These are phyloP conservation scores for Phytophthora cryptogea DNA, from an alignment of 352 stramenopile species.

Conservation along the genomic window DNA sequence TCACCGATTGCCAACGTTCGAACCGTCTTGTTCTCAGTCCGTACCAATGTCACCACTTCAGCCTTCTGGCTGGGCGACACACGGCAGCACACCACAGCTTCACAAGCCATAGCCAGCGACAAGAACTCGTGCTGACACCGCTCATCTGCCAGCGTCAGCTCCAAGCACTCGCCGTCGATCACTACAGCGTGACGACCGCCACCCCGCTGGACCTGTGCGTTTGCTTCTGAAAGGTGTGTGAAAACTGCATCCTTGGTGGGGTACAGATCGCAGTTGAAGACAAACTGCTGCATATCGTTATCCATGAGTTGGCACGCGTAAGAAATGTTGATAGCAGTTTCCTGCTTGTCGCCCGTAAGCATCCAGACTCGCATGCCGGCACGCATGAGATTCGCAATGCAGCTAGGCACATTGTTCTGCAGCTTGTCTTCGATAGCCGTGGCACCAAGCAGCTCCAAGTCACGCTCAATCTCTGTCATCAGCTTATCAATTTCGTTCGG, in stretches of 20 bases:
- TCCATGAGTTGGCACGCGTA: constrained; percentile 90
- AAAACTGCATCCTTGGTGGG: constrained; percentile 55
- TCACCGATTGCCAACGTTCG: constrained; percentile 92
- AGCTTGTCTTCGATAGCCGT: constrained; percentile 96
- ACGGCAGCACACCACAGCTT: constrained; percentile 82
- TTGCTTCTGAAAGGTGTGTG: constrained; percentile 38
- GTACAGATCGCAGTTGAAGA: constrained; percentile 70
- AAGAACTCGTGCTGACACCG: constrained; percentile 66
- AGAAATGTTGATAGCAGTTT: constrained; percentile 95
- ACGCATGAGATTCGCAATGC: constrained; percentile 84
- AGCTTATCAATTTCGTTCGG: constrained; percentile 73
- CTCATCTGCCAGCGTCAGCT: constrained; percentile 61
- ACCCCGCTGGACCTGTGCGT: constrained; percentile 28
- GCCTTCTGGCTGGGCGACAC: constrained; percentile 87
- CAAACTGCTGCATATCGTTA: constrained; percentile 83
- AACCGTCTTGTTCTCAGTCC: constrained; percentile 47
- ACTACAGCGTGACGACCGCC: constrained; percentile 59
- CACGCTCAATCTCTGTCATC: constrained; percentile 79
- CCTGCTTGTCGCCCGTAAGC: constrained; percentile 94
- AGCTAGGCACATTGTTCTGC: constrained; percentile 86
- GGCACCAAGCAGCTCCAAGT: constrained; percentile 84
- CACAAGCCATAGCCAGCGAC: constrained; percentile 65
- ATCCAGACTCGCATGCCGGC: constrained; percentile 94
- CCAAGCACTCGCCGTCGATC: constrained; percentile 73
- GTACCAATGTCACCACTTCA: constrained; percentile 74